Evolutionary conservation across 371 early-diverging fungal species (phyloP).

Genomic region (Mucor saturninus): DNA sequence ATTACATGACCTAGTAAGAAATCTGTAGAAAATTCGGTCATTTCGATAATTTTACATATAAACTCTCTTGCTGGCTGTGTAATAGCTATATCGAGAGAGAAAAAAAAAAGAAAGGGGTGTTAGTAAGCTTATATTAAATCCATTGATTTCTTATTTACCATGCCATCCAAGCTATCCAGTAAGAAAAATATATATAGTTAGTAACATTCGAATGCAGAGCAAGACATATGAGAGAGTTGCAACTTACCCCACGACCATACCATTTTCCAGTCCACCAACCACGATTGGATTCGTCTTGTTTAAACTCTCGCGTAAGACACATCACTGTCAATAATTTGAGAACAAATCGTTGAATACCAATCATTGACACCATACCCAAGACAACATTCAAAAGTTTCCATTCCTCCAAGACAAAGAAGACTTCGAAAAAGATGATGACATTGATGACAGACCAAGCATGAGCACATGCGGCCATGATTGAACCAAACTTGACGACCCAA

Average conservation of each 20-base stretch:
- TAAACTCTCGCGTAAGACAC: constrained; percentile 82
- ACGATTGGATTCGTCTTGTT: constrained; percentile 79
- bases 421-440: constrained; percentile 64
- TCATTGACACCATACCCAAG: constrained; percentile 70
- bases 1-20: constrained; percentile 79
- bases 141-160: constrained; percentile 23
- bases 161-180: constrained; percentile 50
- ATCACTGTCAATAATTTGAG: constrained; percentile 71
- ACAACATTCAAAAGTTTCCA: constrained; percentile 66
- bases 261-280: constrained; percentile 95
- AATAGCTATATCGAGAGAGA: constrained; percentile 39
- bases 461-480: constrained; percentile 71
- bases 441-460: constrained; percentile 71
- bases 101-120: background rate
- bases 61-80: constrained; percentile 82
- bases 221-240: background rate
- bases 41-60: constrained; percentile 86
- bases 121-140: background rate
- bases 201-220: background rate
- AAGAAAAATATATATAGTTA: constrained; percentile 1
- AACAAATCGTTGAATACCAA: constrained; percentile 71
- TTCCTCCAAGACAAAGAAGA: constrained; percentile 72
- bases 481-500: constrained; percentile 74
- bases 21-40: constrained; percentile 83
- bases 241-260: constrained; percentile 81